Percentiles rank a stretch among this genome's conserved stretches.
Evolutionary conservation across 345 rosid species (phyloP).

Genomic region (Populus tremula): DNA sequence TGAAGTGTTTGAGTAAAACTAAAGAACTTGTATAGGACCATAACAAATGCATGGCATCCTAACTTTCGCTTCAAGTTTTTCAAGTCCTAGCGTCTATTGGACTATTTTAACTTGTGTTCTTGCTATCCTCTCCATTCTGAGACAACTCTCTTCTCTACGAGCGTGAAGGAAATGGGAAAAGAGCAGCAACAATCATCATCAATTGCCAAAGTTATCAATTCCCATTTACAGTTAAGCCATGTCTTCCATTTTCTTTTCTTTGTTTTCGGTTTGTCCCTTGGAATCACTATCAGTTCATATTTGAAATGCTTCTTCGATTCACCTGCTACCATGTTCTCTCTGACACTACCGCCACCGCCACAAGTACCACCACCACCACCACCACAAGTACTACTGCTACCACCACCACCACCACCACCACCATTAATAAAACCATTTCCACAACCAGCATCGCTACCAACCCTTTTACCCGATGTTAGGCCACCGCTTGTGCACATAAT

Average conservation of each 20-base stretch:
- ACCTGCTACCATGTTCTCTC: background rate
- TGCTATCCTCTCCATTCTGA: background rate
- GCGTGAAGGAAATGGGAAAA: conserved; percentile 13
- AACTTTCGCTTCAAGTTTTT: too few relatives aligned
- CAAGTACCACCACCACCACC: too few relatives aligned
- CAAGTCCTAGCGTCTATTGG: too few relatives aligned
- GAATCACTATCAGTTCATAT: conserved; percentile 10
- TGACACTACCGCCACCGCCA: background rate
- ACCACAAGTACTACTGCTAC: too few relatives aligned
- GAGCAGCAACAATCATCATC: conserved; percentile 7
- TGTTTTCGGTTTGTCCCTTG: conserved; percentile 30
- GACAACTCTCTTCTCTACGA: background rate
- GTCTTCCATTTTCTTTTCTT: conserved; percentile 20
- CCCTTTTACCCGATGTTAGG: background rate
- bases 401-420: background rate
- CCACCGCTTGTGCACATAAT: conserved; percentile 9
- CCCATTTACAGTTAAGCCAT: background rate
- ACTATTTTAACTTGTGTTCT: too few relatives aligned
- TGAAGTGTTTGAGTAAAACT: background rate
- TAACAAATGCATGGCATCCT: too few relatives aligned
- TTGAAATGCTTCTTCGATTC: conserved; percentile 11
- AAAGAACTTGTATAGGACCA: background rate
- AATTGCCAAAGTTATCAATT: conserved; percentile 2
- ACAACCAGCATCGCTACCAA: background rate
- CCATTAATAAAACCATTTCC: background rate